Base-by-base conservation (phyloP, 1,139 yeast species). In the Saccharomyces hybrid region DNA sequence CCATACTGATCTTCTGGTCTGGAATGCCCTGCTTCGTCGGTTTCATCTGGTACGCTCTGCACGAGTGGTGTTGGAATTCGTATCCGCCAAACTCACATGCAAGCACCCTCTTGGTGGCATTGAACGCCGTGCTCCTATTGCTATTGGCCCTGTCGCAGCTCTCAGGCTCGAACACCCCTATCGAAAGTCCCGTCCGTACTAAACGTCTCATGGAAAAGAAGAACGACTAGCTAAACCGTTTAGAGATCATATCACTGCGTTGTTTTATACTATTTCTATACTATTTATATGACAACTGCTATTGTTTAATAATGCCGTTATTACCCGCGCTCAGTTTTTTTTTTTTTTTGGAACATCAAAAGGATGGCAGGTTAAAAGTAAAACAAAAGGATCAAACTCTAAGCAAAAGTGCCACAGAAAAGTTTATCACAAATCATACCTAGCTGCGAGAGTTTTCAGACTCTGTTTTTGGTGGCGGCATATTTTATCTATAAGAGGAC, bases 1-100 rank as follows among this genome's bases (percentile, higher is more conserved):
- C 98, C 0, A 80, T 80, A 55, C 69, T 91, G 57, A 69, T 88
- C 19, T 75, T 73, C 59, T 75, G 50, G 64, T 72, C 48, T 53
- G 77, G 1, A 64, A 76, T 46, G 60, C 76, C 48, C 57, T 69
- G 2, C 54, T 80, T 2, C 75, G 76, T 73, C 9, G 66, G 63
- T 1, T 52, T 60, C 5, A 46, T 58, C 46, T 73, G 41, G 74
- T 69, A 65, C 55, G 19, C 55, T 2, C 41, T 69, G 0, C 93
- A 86, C 66, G 95, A 86, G 66, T 76, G 75, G 70, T 80, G 86
- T 61, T 86, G 93, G 93, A 82, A 83, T 61, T 78, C 76, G 0
- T 86, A 76, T 61, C 93, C 93, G 0, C 76, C 88, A 1, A 81
- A 82, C 0, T 48, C 64, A 0, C 46, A 31, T 1, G 68, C 70